phyloP scores from a whole-genome alignment of 495 filamentous ascomycete species.

The Pseudomonodictys pantanalensis region DNA sequence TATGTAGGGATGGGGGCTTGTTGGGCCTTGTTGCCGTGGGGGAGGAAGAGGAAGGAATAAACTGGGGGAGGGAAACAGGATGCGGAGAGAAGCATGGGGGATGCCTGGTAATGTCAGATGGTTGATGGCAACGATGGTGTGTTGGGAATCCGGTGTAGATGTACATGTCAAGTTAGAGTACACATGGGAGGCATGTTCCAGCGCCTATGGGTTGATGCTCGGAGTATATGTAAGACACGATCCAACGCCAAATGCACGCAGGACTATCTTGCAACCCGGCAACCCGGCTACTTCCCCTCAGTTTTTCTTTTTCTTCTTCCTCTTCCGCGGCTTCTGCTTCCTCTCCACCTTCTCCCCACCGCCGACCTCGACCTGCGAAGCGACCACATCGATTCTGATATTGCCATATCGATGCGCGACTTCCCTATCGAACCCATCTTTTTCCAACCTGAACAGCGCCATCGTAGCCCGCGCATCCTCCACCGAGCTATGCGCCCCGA shows the following conservation, averaged over 20 bases:
- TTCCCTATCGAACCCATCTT: constrained; percentile 79
- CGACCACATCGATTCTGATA: constrained; percentile 33
- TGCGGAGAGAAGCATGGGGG: too few relatives aligned
- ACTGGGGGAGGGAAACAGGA: too few relatives aligned
- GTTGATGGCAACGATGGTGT: too few relatives aligned
- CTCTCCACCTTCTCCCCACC: constrained; percentile 34
- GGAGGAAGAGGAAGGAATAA: constrained; percentile 54
- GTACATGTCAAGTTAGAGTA: too few relatives aligned
- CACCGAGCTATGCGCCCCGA: constrained; percentile 68
- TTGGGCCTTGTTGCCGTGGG: constrained; percentile 59
- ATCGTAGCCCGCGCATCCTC: constrained; percentile 91
- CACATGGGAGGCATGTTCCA: too few relatives aligned
- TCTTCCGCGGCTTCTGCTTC: constrained; percentile 21
- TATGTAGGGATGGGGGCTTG: constrained; percentile 67
- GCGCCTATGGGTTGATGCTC: too few relatives aligned
- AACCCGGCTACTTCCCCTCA: too few relatives aligned
- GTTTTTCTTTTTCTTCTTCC: constrained; percentile 26
- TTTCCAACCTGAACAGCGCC: constrained; percentile 77
- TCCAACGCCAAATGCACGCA: too few relatives aligned
- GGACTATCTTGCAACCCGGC: too few relatives aligned
- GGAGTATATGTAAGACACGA: too few relatives aligned
- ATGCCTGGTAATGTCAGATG: too few relatives aligned
- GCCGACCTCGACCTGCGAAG: constrained; percentile 42
- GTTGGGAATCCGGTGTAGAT: too few relatives aligned
- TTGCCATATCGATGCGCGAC: constrained; percentile 51